Conservation (phyloP, 2,329 filamentous ascomycete species). For the Aspergillus quadrilineatus region DNA sequence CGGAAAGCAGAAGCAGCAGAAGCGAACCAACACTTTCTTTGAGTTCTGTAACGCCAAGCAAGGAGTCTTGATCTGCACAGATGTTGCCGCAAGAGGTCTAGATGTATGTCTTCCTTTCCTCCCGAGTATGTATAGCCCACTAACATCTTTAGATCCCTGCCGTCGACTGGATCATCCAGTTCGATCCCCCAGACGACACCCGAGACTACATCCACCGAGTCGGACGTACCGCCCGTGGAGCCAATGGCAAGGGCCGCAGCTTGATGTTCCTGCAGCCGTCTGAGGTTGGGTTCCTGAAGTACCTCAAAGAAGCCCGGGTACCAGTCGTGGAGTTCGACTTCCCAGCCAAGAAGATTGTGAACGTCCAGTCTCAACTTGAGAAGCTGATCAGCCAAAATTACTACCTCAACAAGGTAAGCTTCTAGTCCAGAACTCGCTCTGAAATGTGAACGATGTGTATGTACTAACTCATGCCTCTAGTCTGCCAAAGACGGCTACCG, state of each 20-base stretch:
- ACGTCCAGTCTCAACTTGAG: conserved; percentile 87
- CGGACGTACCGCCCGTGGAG: conserved; percentile 85
- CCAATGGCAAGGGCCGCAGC: conserved; percentile 78
- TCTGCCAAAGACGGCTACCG: conserved; percentile 73
- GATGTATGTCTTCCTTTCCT: conserved; percentile 58
- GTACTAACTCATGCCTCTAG: conserved; percentile 31
- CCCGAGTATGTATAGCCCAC: conserved; percentile 11
- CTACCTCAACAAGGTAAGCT: conserved; percentile 79
- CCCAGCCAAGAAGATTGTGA: conserved; percentile 84
- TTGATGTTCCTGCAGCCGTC: conserved; percentile 90
- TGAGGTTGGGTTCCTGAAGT: conserved; percentile 87
- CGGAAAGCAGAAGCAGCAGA: conserved; percentile 98
- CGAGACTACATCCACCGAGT: conserved; percentile 94
- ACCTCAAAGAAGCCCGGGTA: conserved; percentile 86
- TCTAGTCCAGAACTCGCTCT: neutral
- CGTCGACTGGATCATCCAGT: conserved; percentile 96
- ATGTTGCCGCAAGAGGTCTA: conserved; percentile 90
- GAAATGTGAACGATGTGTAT: neutral
- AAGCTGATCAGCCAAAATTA: conserved; percentile 94
- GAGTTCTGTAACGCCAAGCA: conserved; percentile 85
- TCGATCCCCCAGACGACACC: conserved; percentile 89
- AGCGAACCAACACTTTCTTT: conserved; percentile 98
- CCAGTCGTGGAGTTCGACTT: conserved; percentile 97
- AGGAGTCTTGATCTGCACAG: conserved; percentile 91
- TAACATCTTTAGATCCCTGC: conserved; percentile 67